Percentiles rank a stretch among this genome's conserved stretches.
phyloP scores from a whole-genome alignment of 495 filamentous ascomycete species.

The Penicillium longicatenatum region DNA sequence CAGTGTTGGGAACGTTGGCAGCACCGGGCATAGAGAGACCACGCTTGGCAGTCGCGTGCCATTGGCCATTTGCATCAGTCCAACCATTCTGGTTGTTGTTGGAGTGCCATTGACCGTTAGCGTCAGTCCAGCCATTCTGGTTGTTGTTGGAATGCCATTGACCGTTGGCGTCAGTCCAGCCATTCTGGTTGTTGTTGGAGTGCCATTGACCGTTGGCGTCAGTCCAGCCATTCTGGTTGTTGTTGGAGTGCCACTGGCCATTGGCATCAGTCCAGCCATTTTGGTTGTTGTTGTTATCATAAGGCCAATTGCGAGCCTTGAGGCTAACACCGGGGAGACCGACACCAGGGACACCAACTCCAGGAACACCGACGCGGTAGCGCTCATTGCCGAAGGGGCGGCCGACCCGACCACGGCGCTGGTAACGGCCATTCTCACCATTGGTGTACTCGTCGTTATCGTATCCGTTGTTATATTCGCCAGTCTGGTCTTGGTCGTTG shows the following conservation, averaged over 20 bases:
- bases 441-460: slow-evolving; percentile 13
- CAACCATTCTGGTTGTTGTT: slow-evolving; percentile 23
- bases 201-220: slow-evolving; percentile 26
- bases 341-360: slow-evolving; percentile 11
- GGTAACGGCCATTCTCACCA: background rate
- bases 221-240: slow-evolving; percentile 23
- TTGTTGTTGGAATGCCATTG: slow-evolving; percentile 20
- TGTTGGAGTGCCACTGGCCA: slow-evolving; percentile 20
- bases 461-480: slow-evolving; percentile 16
- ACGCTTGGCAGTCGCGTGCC: slow-evolving; percentile 24
- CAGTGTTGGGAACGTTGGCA: slow-evolving; percentile 2
- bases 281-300: slow-evolving; percentile 14
- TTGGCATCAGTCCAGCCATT: slow-evolving; percentile 21
- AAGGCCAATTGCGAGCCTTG: slow-evolving; percentile 19
- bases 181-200: slow-evolving; percentile 18
- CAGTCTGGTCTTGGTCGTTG: slow-evolving; percentile 7
- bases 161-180: slow-evolving; percentile 21
- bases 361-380: slow-evolving; percentile 9
- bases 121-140: slow-evolving; percentile 25
- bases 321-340: slow-evolving; percentile 14
- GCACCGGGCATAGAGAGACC: background rate
- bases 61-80: slow-evolving; percentile 20
- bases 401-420: background rate
- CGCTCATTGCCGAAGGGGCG: slow-evolving; percentile 11
- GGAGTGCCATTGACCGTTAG: slow-evolving; percentile 19